These are phyloP conservation scores for Sapria himalayana DNA, from an alignment of 345 rosid genomes.

Conservation along the genomic window DNA sequence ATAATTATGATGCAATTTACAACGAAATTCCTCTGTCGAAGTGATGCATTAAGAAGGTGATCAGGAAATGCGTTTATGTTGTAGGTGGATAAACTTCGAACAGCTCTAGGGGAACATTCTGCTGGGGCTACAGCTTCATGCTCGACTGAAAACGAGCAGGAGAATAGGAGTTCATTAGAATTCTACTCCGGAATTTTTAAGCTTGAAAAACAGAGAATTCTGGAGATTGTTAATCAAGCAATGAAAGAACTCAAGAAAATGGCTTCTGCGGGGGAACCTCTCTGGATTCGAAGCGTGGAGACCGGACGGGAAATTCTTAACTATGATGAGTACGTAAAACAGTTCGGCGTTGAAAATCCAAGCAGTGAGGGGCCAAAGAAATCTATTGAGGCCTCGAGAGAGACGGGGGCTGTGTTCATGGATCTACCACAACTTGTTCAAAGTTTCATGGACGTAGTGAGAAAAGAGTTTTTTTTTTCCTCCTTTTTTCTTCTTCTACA, in stretches of 20 bases:
- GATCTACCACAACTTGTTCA: slow-evolving; percentile 70
- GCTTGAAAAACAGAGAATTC: slow-evolving; percentile 50
- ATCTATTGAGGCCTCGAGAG: slow-evolving; percentile 83
- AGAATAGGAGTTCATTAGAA: slow-evolving; percentile 50
- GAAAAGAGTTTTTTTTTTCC: neutral
- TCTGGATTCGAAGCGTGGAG: slow-evolving; percentile 85
- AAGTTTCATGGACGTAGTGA: slow-evolving; percentile 81
- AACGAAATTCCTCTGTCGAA: neutral
- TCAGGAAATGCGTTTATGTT: neutral
- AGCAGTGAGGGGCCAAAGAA: slow-evolving; percentile 22
- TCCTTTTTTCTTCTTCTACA: neutral
- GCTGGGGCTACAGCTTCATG: slow-evolving; percentile 38
- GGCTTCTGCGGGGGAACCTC: slow-evolving; percentile 59
- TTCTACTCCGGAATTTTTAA: slow-evolving; percentile 62
- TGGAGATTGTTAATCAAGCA: slow-evolving; percentile 58
- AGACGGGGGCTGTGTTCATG: slow-evolving; percentile 46
- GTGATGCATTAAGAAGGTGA: neutral
- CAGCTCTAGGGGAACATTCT: slow-evolving; percentile 32
- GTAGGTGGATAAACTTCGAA: slow-evolving; percentile 58
- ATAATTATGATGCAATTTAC: neutral
- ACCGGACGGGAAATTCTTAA: slow-evolving; percentile 86
- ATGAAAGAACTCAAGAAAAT: slow-evolving; percentile 60
- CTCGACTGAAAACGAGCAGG: slow-evolving; percentile 43
- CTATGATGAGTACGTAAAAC: slow-evolving; percentile 74
- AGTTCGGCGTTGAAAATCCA: slow-evolving; percentile 31